Conservation (phyloP, 106 monocot species). For the Xerophyta viscosa region DNA sequence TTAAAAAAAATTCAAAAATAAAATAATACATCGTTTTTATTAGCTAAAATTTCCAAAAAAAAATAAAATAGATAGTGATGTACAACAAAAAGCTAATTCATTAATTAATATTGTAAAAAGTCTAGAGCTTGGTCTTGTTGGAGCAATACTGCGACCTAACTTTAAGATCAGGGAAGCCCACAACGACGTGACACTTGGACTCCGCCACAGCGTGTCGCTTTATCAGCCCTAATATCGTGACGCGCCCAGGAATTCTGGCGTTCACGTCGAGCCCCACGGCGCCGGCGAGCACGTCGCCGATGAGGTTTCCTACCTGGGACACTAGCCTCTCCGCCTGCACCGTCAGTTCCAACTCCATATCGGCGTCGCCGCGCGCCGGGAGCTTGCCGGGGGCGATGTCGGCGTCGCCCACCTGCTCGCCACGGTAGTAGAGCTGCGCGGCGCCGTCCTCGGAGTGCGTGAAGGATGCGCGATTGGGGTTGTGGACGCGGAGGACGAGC, state of each 20-base stretch:
- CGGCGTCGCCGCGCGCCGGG: constrained; percentile 1
- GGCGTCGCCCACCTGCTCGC: constrained; percentile 6
- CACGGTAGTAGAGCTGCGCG: background rate
- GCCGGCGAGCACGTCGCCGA: constrained; percentile 6
- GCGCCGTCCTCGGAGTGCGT: constrained; percentile 1
- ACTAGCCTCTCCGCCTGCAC: constrained; percentile 5
- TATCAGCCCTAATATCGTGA: constrained; percentile 6
- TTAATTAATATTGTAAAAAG: too few species aligned
- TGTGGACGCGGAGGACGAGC: constrained; percentile 7
- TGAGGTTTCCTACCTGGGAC: background rate
- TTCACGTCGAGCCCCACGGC: constrained; percentile 2
- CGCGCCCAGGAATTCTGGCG: constrained; percentile 4
- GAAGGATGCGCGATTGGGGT: constrained; percentile 15
- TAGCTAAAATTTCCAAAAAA: too few species aligned
- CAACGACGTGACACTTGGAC: constrained; percentile 11
- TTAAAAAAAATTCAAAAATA: too few species aligned
- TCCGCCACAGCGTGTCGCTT: constrained; percentile 8
- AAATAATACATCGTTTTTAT: too few species aligned
- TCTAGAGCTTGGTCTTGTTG: constrained; percentile 8
- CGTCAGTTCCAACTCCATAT: background rate
- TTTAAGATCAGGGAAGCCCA: constrained; percentile 8
- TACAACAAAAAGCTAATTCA: too few species aligned
- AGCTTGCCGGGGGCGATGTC: background rate
- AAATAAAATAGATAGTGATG: too few species aligned
- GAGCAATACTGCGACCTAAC: constrained; percentile 2